Evolutionary conservation across 257 asterid genomes (phyloP), one percentile per base, ranked within the genome.

Genomic region (Rubia yunnanensis): DNA sequence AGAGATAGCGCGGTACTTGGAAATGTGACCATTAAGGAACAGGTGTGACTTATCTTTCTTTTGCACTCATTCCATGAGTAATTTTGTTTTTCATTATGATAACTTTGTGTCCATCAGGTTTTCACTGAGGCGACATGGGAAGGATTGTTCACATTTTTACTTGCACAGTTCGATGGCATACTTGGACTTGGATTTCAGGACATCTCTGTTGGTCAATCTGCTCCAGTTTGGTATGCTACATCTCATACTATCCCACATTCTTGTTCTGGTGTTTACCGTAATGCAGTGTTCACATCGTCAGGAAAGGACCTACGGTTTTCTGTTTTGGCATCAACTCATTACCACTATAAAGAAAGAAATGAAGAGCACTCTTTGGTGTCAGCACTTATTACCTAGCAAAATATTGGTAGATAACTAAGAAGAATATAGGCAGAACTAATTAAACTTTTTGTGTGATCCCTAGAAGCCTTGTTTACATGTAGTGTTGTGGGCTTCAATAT

Each of bases 141-240:
- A 57, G 73, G 72, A 50, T 22, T 63, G 60, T 60, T 70, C 65
- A 48, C 77, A 14, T 78, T 78, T 65, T 36, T 70, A 62, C 44
- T 30, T 22, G 74, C 77, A n/a, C 69, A 66, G 39, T 78, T 74
- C 22, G 79, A 78, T 71, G 82, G 82, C 13, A 70, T 78, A 18
- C 74, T 78, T 55, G 82, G 82, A 55, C 82, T 78, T 67, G 82
- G 82, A 55, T 78, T 78, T 63, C 77, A 67, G 65, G 72, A 71
- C 9, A 55, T 57, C 0, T 65, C 72, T 34, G 65, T 71, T 26
- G 71, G 56, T 8, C 49, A 28, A 9, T 74, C 65, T 17, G 65
- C 69, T 63, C 79, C 82, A 49, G 70, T 78, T 34, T 78, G 82
- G 82, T 78, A 77, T 64, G 20, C 24, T 27, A 53, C 26, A 50